Evolutionary conservation across 1,284 basidiomycete genomes (phyloP).

Genomic region (Sporisorium exsertum): DNA sequence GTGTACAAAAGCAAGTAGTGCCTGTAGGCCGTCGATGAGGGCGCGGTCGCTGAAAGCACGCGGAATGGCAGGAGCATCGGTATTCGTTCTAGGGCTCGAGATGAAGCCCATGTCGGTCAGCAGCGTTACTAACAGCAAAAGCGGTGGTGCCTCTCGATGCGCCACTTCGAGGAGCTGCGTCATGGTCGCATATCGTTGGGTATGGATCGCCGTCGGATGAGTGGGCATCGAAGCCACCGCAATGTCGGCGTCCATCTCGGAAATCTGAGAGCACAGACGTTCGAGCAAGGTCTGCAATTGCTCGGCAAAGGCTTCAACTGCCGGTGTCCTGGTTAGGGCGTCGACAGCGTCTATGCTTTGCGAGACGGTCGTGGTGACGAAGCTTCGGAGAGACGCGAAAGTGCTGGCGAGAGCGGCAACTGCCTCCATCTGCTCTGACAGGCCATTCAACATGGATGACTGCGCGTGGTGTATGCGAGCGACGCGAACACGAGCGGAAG

Average conservation of each 20-base stretch:
- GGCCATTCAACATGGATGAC: not conserved
- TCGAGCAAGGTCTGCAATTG: conserved; percentile 35
- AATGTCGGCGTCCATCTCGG: conserved; percentile 40
- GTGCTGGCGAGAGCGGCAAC: conserved; percentile 16
- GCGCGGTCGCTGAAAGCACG: conserved; percentile 31
- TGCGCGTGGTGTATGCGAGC: not conserved
- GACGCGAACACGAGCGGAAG: not conserved
- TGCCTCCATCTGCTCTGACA: conserved; percentile 24
- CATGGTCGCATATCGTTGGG: conserved; percentile 26
- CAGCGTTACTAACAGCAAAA: conserved; percentile 23
- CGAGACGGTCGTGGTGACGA: conserved; percentile 13
- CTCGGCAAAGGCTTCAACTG: conserved; percentile 45
- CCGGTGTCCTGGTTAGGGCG: conserved; percentile 33
- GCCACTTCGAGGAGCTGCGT: conserved; percentile 28
- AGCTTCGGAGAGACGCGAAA: conserved; percentile 16
- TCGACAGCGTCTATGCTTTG: conserved; percentile 32
- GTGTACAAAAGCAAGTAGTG: conserved; percentile 35
- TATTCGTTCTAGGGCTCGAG: not conserved
- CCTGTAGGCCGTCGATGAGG: conserved; percentile 47
- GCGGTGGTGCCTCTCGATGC: conserved; percentile 21
- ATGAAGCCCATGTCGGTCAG: conserved; percentile 25
- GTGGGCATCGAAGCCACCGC: conserved; percentile 10
- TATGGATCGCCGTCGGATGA: conserved; percentile 4
- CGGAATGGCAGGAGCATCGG: not conserved
- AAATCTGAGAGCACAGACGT: conserved; percentile 10